These are phyloP conservation scores for Triangularia verruculosa DNA, from an alignment of 2,329 filamentous ascomycete genomes.

Conservation along the genomic window DNA sequence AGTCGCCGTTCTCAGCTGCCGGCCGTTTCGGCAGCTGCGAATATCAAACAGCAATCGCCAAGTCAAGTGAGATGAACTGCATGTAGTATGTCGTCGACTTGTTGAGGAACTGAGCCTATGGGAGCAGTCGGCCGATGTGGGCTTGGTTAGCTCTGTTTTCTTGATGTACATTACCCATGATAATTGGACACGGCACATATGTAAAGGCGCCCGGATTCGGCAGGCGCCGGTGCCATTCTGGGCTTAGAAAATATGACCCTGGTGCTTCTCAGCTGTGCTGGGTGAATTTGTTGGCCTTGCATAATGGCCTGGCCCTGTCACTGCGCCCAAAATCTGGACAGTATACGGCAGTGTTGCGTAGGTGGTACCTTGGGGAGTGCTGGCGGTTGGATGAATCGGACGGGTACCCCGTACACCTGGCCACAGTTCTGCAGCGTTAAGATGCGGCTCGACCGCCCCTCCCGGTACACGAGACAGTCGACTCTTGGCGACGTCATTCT, in stretches of 20 bases:
- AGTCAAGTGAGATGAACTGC: constrained; percentile 29
- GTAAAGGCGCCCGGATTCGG: background rate
- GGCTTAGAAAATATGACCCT: constrained; percentile 1
- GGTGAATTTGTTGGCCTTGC: constrained; percentile 25
- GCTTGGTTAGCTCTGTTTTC: constrained; percentile 16
- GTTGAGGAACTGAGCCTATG: constrained; percentile 18
- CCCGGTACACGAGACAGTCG: constrained; percentile 7
- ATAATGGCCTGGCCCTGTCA: constrained; percentile 20
- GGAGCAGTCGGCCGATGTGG: constrained; percentile 5
- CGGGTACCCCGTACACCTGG: background rate
- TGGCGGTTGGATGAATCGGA: constrained; percentile 11
- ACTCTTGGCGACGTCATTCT: constrained; percentile 18
- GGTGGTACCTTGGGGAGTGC: constrained; percentile 8
- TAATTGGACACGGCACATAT: background rate
- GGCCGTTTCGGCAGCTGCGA: constrained; percentile 18
- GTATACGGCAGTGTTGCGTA: constrained; percentile 3
- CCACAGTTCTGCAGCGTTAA: background rate
- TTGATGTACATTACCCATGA: constrained; percentile 5
- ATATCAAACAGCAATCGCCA: constrained; percentile 20
- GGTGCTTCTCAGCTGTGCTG: constrained; percentile 9
- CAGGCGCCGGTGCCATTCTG: constrained; percentile 4
- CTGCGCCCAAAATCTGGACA: constrained; percentile 8
- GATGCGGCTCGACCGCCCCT: constrained; percentile 1
- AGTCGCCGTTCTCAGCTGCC: constrained; percentile 6
- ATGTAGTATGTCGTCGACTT: constrained; percentile 24